Base-by-base conservation (phyloP, 1,284 basidiomycete genomes). In the Boletus semigastroideus region DNA sequence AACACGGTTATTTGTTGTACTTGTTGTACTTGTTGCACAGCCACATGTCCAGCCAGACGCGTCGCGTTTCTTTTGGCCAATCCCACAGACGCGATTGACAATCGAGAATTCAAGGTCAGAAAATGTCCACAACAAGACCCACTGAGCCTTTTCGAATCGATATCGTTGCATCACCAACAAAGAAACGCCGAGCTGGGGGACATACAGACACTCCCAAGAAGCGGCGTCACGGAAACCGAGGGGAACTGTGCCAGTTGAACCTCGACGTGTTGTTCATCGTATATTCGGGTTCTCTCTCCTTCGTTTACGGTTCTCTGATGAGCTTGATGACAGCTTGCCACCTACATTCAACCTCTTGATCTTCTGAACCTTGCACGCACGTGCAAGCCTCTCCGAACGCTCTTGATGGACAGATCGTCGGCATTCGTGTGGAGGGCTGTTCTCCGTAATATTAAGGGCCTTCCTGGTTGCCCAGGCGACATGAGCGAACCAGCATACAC, bases 401-500 rank as follows among this genome's bases (percentile, higher is more conserved):
- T 63, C 13, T 48, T 66, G 28, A 63, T 66, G 55, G 38, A 52
- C 19, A 55, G 43, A 25, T 51, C 53, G 1, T 58, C 64, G 1
- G 39, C 39, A 9, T 56, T 55, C 28, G 38, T 61, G 1, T 66
- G 66, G 66, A 61, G 39, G 52, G 40, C 31, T 0, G 41, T 51
- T 7, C 58, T 55, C 1, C n/a, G 36, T 3, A 42, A 53, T n/a
- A n/a, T 58, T 3, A 5, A 39, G 5, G 42, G 34, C 3, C 30
- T 62, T 3, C 62, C 62, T 0, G 48, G 52, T 5, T 63, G 62
- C 31, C 69, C 73, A 6, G 46, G 49, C 3, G 70, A 72, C 48
- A 41, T 72, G 27, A 67, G 59, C 7, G 72, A 74, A 46, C 66
- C 65, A 1, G 55, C 62, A 38, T 70, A 66, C 30, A 64, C 64